Conservation (phyloP, 2,329 filamentous ascomycete species). For the Talaromyces sp. region DNA sequence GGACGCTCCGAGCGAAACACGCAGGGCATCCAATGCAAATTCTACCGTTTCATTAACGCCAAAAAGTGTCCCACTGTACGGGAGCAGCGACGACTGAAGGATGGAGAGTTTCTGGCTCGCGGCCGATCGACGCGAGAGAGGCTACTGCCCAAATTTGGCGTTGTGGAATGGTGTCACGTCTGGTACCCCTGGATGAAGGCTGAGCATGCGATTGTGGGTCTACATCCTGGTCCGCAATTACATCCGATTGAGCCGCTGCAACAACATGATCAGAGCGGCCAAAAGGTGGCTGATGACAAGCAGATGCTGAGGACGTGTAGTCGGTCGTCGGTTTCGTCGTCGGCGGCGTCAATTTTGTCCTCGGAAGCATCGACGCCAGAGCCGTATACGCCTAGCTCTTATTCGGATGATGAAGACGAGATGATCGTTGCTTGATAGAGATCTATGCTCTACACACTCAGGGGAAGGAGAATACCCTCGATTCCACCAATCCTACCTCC, state of each 20-base stretch:
- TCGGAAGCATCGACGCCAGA: conserved; percentile 15
- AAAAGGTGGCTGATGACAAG: neutral
- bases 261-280: neutral
- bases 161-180: conserved; percentile 37
- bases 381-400: conserved; percentile 17
- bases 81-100: conserved; percentile 40
- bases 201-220: conserved; percentile 23
- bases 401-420: conserved; percentile 14
- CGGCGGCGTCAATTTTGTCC: conserved; percentile 9
- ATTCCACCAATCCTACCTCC: neutral
- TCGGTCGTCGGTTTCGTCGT: conserved; percentile 12
- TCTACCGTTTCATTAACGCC: conserved; percentile 47
- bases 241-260: conserved; percentile 9
- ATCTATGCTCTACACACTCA: neutral
- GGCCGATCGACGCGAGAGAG: conserved; percentile 28
- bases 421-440: neutral
- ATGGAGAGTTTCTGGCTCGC: conserved; percentile 36
- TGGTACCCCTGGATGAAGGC: conserved; percentile 45
- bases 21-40: conserved; percentile 49
- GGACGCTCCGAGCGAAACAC: conserved; percentile 33
- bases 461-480: neutral
- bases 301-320: conserved; percentile 13
- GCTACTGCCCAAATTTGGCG: conserved; percentile 37
- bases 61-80: conserved; percentile 45
- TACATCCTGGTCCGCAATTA: conserved; percentile 13